Conservation (phyloP, 108 stramenopile species). For the Licmophora abbreviata region DNA sequence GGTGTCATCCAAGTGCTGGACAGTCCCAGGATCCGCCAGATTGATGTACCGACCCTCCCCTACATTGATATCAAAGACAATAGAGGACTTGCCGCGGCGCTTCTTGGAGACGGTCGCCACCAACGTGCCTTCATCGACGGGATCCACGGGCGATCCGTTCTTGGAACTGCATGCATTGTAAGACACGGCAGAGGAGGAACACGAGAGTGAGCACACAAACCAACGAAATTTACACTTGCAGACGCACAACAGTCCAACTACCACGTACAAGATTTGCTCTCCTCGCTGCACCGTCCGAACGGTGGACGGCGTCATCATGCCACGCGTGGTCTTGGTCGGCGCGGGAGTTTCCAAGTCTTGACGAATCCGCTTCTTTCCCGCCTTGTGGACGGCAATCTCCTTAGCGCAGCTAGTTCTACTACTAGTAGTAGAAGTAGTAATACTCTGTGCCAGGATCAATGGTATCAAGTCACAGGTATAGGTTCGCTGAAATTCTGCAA, state of each 20-base stretch:
- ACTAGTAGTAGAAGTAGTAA: slow-evolving; percentile 4
- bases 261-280: slow-evolving; percentile 46
- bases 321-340: slow-evolving; percentile 7
- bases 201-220: not conserved
- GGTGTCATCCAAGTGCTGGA: slow-evolving; percentile 34
- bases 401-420: slow-evolving; percentile 6
- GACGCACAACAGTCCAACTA: not conserved
- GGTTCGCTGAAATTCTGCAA: slow-evolving; percentile 53
- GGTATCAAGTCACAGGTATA: slow-evolving; percentile 50
- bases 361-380: slow-evolving; percentile 18
- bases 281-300: slow-evolving; percentile 52
- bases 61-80: slow-evolving; percentile 52
- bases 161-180: slow-evolving; percentile 25
- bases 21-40: slow-evolving; percentile 44
- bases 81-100: slow-evolving; percentile 19
- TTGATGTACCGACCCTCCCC: slow-evolving; percentile 60
- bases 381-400: slow-evolving; percentile 7
- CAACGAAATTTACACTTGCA: slow-evolving; percentile 1
- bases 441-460: slow-evolving; percentile 30
- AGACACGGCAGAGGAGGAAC: not conserved
- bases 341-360: slow-evolving; percentile 36
- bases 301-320: slow-evolving; percentile 35
- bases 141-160: slow-evolving; percentile 65
- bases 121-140: slow-evolving; percentile 45
- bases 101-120: slow-evolving; percentile 72